Percentiles rank a stretch among this genome's conserved stretches.
These are phyloP conservation scores for Prunus mongolica DNA, from an alignment of 306 rosid genomes.

Conservation along the genomic window DNA sequence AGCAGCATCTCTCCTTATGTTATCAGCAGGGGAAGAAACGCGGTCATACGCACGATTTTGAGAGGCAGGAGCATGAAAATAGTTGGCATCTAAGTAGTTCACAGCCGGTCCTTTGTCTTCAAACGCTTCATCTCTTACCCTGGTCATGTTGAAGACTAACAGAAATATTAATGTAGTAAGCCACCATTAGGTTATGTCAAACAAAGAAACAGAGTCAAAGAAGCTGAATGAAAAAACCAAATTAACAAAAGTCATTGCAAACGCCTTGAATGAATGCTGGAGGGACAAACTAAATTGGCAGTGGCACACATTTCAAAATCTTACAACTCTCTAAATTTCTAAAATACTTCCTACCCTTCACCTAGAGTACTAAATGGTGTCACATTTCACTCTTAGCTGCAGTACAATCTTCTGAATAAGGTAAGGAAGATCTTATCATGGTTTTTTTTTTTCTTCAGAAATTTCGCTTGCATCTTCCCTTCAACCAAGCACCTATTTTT, in stretches of 20 bases:
- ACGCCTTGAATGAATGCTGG: neutral
- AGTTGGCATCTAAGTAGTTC: neutral
- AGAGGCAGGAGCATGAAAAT: neutral
- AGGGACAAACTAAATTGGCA: neutral
- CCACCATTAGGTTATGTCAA: neutral
- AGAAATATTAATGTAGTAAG: neutral
- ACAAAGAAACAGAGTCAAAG: neutral
- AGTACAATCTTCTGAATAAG: neutral
- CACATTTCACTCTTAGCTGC: neutral
- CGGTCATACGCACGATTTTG: neutral
- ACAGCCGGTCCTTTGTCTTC: neutral
- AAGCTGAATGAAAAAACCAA: neutral
- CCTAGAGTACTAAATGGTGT: neutral
- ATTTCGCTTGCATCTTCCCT: neutral
- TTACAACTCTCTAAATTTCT: neutral
- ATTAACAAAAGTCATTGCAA: neutral
- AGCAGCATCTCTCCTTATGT: neutral
- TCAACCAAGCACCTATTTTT: neutral
- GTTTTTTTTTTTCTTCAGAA: neutral
- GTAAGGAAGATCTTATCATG: neutral
- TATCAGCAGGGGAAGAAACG: neutral
- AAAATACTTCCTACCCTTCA: neutral
- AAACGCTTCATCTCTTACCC: neutral
- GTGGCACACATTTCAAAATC: neutral
- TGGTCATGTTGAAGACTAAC: neutral